phyloP scores from a whole-genome alignment of 2,329 filamentous ascomycete species.

The Tolypocladium amazonense region DNA sequence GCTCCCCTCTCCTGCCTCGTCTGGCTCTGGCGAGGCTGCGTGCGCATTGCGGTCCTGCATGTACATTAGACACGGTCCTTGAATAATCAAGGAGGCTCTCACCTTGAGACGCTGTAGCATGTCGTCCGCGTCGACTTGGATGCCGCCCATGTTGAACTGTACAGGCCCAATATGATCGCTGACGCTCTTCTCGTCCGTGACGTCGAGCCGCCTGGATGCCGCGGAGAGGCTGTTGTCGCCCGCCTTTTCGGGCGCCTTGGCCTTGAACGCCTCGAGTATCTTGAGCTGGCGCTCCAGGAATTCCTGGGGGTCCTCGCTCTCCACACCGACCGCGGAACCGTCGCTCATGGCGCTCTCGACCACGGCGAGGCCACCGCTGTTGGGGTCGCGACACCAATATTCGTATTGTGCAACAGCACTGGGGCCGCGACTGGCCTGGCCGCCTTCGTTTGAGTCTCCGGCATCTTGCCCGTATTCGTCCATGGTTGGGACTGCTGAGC shows the following conservation, averaged over 20 bases:
- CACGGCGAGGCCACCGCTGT: constrained; percentile 41
- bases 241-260: constrained; percentile 40
- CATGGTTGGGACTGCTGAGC: constrained; percentile 15
- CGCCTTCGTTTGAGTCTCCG: not conserved
- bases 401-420: constrained; percentile 67
- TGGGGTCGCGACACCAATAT: constrained; percentile 67
- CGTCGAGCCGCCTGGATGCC: constrained; percentile 16
- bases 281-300: constrained; percentile 70
- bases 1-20: constrained; percentile 24
- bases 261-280: constrained; percentile 55
- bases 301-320: constrained; percentile 55
- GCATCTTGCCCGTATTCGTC: constrained; percentile 9
- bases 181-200: constrained; percentile 34
- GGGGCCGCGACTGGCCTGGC: not conserved
- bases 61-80: constrained; percentile 9
- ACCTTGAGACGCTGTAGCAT: constrained; percentile 84
- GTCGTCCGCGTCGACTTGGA: constrained; percentile 90
- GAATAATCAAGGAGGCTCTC: constrained; percentile 10
- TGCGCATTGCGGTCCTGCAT: constrained; percentile 46
- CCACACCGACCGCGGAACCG: constrained; percentile 20
- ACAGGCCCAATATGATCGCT: constrained; percentile 87
- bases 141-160: constrained; percentile 97
- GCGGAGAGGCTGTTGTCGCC: constrained; percentile 12
- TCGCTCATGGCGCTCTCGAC: constrained; percentile 28
- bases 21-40: constrained; percentile 32